phyloP scores from a whole-genome alignment of 23 red algal species.

The Gracilaria vermiculophylla region DNA sequence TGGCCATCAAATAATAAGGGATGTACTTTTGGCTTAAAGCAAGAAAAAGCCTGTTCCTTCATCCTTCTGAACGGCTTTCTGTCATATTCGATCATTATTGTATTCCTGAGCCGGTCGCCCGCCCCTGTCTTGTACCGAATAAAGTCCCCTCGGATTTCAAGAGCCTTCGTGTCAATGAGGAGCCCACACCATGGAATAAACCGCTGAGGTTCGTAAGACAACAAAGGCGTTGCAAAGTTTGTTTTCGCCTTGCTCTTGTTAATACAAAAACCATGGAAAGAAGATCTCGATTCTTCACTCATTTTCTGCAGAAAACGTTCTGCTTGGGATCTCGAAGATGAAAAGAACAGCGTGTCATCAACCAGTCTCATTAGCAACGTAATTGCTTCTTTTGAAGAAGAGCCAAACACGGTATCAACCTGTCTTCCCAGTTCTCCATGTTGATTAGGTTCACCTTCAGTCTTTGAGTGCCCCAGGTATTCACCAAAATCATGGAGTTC shows the following conservation, averaged over 20 bases:
- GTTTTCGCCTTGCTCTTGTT: constrained; percentile 50
- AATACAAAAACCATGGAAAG: constrained; percentile 27
- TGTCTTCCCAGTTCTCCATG: not conserved
- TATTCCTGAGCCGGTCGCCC: constrained; percentile 33
- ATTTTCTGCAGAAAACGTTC: constrained; percentile 13
- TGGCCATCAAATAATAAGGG: constrained; percentile 43
- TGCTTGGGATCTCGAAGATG: constrained; percentile 7
- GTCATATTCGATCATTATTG: constrained; percentile 39
- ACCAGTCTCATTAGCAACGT: constrained; percentile 53
- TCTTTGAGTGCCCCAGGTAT: constrained; percentile 6
- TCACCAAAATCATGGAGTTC: constrained; percentile 39
- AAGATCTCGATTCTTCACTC: constrained; percentile 47
- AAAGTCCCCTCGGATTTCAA: constrained; percentile 56
- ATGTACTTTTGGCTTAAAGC: constrained; percentile 68
- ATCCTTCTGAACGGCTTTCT: not conserved
- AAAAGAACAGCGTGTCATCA: constrained; percentile 53
- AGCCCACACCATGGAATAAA: constrained; percentile 61
- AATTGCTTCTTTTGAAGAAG: not conserved
- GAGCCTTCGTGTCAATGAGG: constrained; percentile 16
- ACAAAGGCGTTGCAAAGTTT: constrained; percentile 33
- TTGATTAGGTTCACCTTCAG: not conserved
- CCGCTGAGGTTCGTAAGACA: not conserved
- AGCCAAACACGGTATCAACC: too few relatives aligned
- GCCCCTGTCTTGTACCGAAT: not conserved
- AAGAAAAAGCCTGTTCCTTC: constrained; percentile 8